Base-by-base conservation (phyloP, 1,284 basidiomycete species). In the Boletus smithii region DNA sequence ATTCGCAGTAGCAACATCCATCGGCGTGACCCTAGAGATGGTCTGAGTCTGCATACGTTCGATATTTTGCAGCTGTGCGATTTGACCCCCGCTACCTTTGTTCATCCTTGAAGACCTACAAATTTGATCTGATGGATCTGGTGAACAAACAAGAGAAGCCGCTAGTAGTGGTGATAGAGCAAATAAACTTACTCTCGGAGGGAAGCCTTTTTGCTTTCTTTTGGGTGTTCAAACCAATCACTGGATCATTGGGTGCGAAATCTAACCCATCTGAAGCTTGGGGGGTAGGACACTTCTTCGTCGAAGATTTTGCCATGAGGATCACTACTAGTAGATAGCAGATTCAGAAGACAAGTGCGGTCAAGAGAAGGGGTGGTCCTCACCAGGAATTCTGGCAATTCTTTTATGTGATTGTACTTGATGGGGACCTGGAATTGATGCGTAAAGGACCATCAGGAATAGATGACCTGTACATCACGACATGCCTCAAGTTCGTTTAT, bases 61-160 rank as follows among this genome's bases (percentile, higher is more conserved):
- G 20, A 42, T 32, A 11, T 42, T 42, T 24, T 24, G 30, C 20
- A 42, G 3, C 22, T 42, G 40, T 24, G 13, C 18, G 18, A 42
- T 16, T 32, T 42, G 40, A 10, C 40, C 30, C 20, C 40, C 40
- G 10, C 30, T 42, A 23, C 40, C 40, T 32, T 42, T 42, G n/a
- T 42, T 42, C 9, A 5, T 7, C 30, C 40, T 42, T 14, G 40
- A 42, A 32, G 40, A 42, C 13, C 14, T 8, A 26, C 26, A 4
- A 26, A 10, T 8, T 10, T 8, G 10, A 26, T 26, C 8, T 8
- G 26, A 10, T 8, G 26, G 26, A 26, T 26, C 26, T 26, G 16
- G 20, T 14, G 14, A 36, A 38, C 22, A 17, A 27, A 9, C 17
- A n/a, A 10, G 10, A 11, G 10, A 27, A 29, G 27, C n/a, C n/a